phyloP scores from a whole-genome alignment of 345 rosid genomes.

The Salix arbutifolia region DNA sequence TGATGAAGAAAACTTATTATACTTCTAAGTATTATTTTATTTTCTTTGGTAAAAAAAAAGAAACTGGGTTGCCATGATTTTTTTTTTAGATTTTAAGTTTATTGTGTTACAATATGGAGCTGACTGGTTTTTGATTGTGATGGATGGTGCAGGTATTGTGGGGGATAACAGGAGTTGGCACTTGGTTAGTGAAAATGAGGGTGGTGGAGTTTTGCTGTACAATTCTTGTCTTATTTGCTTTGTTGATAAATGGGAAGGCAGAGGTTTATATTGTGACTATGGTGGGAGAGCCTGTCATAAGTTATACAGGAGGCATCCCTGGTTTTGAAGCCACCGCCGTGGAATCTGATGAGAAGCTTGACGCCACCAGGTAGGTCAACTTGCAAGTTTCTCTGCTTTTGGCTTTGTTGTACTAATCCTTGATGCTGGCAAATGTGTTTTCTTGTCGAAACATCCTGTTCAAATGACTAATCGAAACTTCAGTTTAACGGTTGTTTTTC shows the following conservation, averaged over 20 bases:
- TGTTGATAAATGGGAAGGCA: constrained; percentile 43
- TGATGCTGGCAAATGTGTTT: not conserved
- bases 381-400: not conserved
- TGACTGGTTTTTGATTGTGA: constrained; percentile 11
- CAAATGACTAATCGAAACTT: not conserved
- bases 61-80: not conserved
- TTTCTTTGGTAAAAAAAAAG: not conserved
- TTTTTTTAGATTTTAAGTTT: not conserved
- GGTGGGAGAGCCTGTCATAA: constrained; percentile 88
- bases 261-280: constrained; percentile 79
- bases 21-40: not conserved
- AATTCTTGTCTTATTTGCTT: constrained; percentile 26
- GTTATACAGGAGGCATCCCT: constrained; percentile 78
- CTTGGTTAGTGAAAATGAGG: constrained; percentile 24
- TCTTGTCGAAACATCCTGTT: not conserved
- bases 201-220: constrained; percentile 25
- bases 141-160: constrained; percentile 37
- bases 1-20: not conserved
- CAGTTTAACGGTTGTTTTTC: not conserved
- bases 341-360: constrained; percentile 82
- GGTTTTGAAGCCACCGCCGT: constrained; percentile 91
- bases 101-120: not conserved
- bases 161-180: constrained; percentile 16
- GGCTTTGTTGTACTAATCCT: not conserved
- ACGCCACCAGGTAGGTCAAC: constrained; percentile 54